phyloP scores from a whole-genome alignment of 495 filamentous ascomycete species.

The Penicillium canescens region DNA sequence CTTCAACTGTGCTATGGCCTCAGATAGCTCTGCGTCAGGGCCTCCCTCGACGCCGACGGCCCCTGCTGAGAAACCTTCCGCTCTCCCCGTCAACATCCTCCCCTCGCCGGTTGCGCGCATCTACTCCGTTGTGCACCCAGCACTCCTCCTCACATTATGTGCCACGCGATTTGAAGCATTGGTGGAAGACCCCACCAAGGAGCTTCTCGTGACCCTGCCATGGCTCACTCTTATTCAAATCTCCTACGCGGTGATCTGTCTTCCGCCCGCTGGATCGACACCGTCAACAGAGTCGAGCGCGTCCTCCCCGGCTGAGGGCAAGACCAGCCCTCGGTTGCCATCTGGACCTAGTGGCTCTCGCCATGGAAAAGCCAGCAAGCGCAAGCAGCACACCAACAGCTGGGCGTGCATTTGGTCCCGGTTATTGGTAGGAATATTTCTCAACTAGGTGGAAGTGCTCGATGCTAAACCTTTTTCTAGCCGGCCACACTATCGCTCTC shows the following conservation, averaged over 20 bases:
- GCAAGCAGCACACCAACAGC: conserved; percentile 22
- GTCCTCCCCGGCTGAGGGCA: conserved; percentile 36
- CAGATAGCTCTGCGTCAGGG: conserved; percentile 13
- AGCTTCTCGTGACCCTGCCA: conserved; percentile 62
- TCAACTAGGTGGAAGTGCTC: neutral
- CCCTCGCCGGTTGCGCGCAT: conserved; percentile 43
- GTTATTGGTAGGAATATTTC: conserved; percentile 33
- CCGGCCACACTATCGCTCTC: conserved; percentile 59
- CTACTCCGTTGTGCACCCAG: conserved; percentile 65
- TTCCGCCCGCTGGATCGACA: conserved; percentile 61
- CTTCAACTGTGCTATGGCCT: conserved; percentile 21
- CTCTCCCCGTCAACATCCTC: conserved; percentile 44
- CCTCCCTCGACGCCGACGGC: conserved; percentile 20
- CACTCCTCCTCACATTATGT: conserved; percentile 61
- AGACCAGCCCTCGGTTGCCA: conserved; percentile 27
- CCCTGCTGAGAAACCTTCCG: conserved; percentile 30
- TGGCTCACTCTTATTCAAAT: conserved; percentile 65
- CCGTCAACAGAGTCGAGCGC: conserved; percentile 22
- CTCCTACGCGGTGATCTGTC: conserved; percentile 67
- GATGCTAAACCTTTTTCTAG: conserved; percentile 41
- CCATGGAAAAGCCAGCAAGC: conserved; percentile 15
- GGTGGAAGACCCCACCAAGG: conserved; percentile 68
- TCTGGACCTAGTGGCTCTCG: conserved; percentile 15
- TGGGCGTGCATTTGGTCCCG: conserved; percentile 26
- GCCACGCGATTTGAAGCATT: conserved; percentile 62